These are phyloP conservation scores for Trypanosoma mega DNA, from an alignment of 208 protist species.

Conservation along the genomic window DNA sequence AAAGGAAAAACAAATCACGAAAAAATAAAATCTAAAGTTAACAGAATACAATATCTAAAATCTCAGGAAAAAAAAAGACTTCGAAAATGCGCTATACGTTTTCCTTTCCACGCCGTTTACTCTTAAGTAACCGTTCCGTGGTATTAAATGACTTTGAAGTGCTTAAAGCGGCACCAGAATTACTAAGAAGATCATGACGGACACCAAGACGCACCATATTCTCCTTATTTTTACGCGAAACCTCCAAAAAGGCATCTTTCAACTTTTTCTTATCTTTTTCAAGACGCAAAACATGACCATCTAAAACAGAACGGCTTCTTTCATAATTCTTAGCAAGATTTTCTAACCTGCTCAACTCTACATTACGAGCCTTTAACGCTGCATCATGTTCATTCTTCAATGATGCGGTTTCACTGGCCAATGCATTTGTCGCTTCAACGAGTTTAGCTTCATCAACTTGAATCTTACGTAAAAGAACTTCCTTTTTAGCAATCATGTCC, in stretches of 20 bases:
- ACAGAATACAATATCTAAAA: not conserved
- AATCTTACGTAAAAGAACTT: not conserved
- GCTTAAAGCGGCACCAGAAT: not conserved
- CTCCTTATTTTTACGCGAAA: slow-evolving; percentile 9
- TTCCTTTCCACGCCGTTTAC: not conserved
- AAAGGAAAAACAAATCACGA: slow-evolving; percentile 11
- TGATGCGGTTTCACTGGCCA: too few species aligned
- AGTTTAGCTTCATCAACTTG: not conserved
- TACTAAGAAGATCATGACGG: not conserved
- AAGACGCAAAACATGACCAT: not conserved
- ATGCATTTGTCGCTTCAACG: not conserved
- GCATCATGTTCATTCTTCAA: too few species aligned
- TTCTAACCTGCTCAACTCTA: not conserved
- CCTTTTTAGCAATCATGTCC: not conserved
- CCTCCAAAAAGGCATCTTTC: not conserved
- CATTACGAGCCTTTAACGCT: not conserved
- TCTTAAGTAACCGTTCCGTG: slow-evolving; percentile 7
- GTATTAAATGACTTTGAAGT: not conserved
- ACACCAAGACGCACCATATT: slow-evolving; percentile 5
- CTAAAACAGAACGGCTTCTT: not conserved
- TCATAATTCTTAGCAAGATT: not conserved
- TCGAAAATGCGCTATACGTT: not conserved
- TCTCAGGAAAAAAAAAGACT: slow-evolving; percentile 12
- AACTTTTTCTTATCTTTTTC: slow-evolving; percentile 6
- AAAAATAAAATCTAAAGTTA: not conserved